Conservation (phyloP, 2,329 filamentous ascomycete species). For the Aureobasidium mangrovei region DNA sequence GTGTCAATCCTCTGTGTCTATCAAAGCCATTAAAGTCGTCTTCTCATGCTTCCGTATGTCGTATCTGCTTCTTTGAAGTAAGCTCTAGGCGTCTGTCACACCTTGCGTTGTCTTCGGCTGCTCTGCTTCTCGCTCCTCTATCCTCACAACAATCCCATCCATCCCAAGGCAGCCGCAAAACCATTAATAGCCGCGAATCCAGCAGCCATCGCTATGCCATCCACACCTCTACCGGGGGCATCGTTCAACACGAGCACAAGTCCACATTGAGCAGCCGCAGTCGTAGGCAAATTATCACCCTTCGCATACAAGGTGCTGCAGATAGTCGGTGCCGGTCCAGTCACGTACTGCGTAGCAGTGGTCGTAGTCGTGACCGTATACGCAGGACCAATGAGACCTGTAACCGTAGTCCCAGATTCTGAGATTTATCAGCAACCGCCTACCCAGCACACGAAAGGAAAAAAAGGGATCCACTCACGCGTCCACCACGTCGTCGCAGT, state of each 20-base stretch:
- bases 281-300: slow-evolving; percentile 2
- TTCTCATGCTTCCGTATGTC: too few species aligned
- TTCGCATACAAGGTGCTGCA: slow-evolving; percentile 7
- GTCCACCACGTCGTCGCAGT: neutral
- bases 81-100: too few species aligned
- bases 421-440: neutral
- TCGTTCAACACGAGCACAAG: slow-evolving; percentile 5
- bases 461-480: neutral
- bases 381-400: neutral
- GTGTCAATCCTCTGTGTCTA: too few species aligned
- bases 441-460: neutral
- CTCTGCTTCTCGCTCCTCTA: too few species aligned
- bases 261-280: slow-evolving; percentile 4
- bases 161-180: neutral
- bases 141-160: neutral
- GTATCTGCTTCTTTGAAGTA: too few species aligned
- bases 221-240: neutral
- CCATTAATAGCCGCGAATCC: neutral
- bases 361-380: slow-evolving; percentile 5
- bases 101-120: too few species aligned
- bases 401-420: neutral
- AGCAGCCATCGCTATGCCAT: neutral
- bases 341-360: neutral
- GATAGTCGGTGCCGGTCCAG: neutral
- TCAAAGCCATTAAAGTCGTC: too few species aligned